Base-by-base conservation (phyloP, 352 stramenopile genomes). In the Globisporangium lucens region DNA sequence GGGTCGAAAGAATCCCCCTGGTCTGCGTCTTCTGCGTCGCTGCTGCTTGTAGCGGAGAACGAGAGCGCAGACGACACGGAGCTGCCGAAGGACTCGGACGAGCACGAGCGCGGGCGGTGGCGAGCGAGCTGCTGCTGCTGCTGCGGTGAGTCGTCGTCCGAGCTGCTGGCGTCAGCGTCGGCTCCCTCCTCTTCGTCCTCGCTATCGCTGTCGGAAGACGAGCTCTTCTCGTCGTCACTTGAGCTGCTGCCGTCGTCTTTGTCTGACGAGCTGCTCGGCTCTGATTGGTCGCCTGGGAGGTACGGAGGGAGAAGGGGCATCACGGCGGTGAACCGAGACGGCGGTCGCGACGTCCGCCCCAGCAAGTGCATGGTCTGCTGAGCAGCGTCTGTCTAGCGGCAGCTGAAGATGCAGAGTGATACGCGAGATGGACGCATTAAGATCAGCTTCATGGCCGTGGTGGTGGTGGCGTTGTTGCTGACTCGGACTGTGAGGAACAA, bases 271-370 rank as follows among this genome's bases (percentile, higher is more conserved):
- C 63, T 69, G 38, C 38, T 46, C 35, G 10, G 12, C 24, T 70
- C 56, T 70, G 58, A 70, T 66, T 70, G 57, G 65, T 65, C 65
- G 43, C 30, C 30, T 61, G 58, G 38, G 59, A 70, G 58, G 38
- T 20, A 46, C 38, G 12, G 38, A 20, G 38, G 38, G 20, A 46
- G 38, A 46, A 46, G 10, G 12, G 65, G 65, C 58, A 70, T 35
- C n/a, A 72, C 66, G 6, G 41, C 30, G 12, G 68, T 36, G 24
- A 59, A 63, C 6, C 41, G 46, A 7, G 65, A 46, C 22, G 58
- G 35, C 8, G 30, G 6, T 6, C 30, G 61, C 1, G 60, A 35
- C 4, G 61, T 6, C 38, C 38, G 38, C 15, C 38, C n/a, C 49
- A 66, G 22, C 49, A 53, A 59, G 24, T 35, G 20, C 62, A 72